Evolutionary conservation across 345 rosid genomes (phyloP).

Genomic region (Crucihimalaya himalaica): DNA sequence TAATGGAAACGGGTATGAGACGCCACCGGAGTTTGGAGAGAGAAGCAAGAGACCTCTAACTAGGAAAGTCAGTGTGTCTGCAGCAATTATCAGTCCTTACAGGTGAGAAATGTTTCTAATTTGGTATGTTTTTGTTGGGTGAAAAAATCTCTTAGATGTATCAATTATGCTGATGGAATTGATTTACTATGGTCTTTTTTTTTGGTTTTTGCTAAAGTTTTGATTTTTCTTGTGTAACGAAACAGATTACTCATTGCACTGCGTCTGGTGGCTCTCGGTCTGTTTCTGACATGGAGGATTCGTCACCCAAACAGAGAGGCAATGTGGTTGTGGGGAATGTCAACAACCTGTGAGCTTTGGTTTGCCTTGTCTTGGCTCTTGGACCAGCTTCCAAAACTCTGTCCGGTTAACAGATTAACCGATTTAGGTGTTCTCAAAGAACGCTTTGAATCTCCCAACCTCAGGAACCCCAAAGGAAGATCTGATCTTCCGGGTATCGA

Average conservation of each 20-base stretch:
- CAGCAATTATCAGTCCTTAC: conserved; percentile 77
- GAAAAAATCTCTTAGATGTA: too few relatives aligned
- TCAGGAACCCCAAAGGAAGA: conserved; percentile 72
- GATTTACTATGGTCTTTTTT: not conserved
- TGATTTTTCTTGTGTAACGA: not conserved
- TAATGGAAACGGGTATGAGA: conserved; percentile 59
- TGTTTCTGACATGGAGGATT: conserved; percentile 74
- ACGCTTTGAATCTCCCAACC: conserved; percentile 71
- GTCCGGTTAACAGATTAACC: conserved; percentile 73
- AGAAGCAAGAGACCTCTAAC: conserved; percentile 63
- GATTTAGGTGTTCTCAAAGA: conserved; percentile 65
- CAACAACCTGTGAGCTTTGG: conserved; percentile 75
- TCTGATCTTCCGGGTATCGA: conserved; percentile 82
- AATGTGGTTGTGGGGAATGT: conserved; percentile 81
- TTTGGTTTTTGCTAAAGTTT: not conserved
- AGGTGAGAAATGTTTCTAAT: conserved; percentile 41
- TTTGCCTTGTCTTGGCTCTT: conserved; percentile 81
- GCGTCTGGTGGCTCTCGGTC: conserved; percentile 64
- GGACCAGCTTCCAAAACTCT: conserved; percentile 80
- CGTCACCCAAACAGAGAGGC: conserved; percentile 71
- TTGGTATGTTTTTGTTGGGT: not conserved
- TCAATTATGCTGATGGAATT: not conserved
- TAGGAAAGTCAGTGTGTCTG: conserved; percentile 61
- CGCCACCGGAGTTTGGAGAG: conserved; percentile 69
- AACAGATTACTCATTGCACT: conserved; percentile 57